phyloP scores from a whole-genome alignment of 164 flowering plant species.

The Brasenia schreberi region DNA sequence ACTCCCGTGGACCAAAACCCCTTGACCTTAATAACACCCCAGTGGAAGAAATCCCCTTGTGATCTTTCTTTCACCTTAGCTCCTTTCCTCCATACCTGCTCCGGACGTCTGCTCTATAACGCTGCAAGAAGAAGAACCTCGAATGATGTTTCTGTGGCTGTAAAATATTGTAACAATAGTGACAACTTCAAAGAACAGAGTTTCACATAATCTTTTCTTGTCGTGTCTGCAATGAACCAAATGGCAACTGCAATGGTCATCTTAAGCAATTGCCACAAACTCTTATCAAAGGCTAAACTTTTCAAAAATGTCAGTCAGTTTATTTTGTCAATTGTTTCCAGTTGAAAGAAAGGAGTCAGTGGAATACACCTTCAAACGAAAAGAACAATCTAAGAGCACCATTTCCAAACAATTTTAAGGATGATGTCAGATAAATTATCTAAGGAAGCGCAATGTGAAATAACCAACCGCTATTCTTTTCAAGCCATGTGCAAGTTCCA shows the following conservation, averaged over 20 bases:
- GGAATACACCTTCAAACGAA: background rate
- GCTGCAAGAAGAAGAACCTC: slow-evolving; percentile 5
- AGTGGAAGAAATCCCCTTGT: background rate
- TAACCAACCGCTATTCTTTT: no score
- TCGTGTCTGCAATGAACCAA: no score
- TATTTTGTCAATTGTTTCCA: no score
- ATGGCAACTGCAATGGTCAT: background rate
- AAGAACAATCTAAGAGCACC: background rate
- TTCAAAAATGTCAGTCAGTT: background rate
- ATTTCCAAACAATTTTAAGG: background rate
- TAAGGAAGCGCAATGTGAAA: no score
- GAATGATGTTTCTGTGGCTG: background rate
- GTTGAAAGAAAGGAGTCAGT: background rate
- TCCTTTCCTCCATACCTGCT: slow-evolving; percentile 4
- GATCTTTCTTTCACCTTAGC: background rate
- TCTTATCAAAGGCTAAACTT: background rate
- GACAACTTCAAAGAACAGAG: background rate
- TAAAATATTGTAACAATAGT: background rate
- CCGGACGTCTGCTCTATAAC: slow-evolving; percentile 9
- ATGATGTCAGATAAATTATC: background rate
- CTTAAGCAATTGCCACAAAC: background rate
- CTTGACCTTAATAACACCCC: background rate
- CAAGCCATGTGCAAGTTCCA: no score
- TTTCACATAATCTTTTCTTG: background rate
- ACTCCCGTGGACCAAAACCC: background rate